Base-by-base conservation (phyloP, 345 rosid species). In the Eutrema yunnanense region DNA sequence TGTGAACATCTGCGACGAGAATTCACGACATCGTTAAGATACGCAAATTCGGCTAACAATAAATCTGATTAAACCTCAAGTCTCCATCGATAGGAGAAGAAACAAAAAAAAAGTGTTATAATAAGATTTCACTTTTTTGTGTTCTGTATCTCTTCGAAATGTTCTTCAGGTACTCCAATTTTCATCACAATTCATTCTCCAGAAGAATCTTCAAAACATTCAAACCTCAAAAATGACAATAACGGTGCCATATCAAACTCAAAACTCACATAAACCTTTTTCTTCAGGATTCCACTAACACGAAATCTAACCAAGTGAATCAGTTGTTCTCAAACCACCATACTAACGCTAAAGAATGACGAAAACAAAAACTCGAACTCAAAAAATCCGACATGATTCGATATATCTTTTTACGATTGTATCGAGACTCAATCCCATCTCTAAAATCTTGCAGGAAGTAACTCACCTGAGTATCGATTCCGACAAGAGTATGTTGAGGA, bases 401-500 rank as follows among this genome's bases (percentile, higher is more conserved):
- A 19, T 37, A 5, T 37, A 3, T 41, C 6, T 13, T 6, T 30
- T 30, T 54, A 6, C 22, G 16, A 33, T 22, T 57, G 62, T 14
- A 40, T 60, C 9, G 10, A 60, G n/a, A 12, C 47, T 41, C 34
- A 41, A 61, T 19, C 32, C 32, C 30, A 19, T 9, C 36, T 57
- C 8, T 57, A 33, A 51, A 26, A 14, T 0, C 58, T 53, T 29
- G 8, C 4, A 22, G 27, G 2, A 64, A 38, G 36, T 22, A 19
- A 42, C 43, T 16, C 12, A 89, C 97, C 91, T 87, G 97, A 68
- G 93, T 86, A 48, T 95, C 96, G 66, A 95, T 83, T 65, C 96
- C 96, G 58, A 92, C 27, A 55, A 92, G 86, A 8, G 97, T 86
- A 78, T 82, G 64, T 65, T 85, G 85, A 78, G 97, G 99, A 71